Conservation (phyloP, 2,329 filamentous ascomycete genomes). For the Neofusicoccum kwambonambiense region DNA sequence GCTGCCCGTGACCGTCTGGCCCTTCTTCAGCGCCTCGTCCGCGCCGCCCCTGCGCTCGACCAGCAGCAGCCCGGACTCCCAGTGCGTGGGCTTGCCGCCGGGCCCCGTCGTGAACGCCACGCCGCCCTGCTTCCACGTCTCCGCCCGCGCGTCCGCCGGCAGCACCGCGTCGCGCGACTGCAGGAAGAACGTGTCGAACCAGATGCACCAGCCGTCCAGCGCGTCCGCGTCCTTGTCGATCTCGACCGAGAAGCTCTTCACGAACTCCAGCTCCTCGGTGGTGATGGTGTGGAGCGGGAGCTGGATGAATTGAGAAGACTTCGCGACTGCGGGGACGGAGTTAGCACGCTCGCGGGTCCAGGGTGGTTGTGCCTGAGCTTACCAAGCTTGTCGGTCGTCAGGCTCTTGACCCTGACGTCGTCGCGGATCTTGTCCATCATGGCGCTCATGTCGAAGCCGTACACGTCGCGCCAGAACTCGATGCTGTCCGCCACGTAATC, state of each 20-base stretch:
- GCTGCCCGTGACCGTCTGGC: conserved; percentile 62
- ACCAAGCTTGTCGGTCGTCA: conserved; percentile 51
- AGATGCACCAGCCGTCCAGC: conserved; percentile 85
- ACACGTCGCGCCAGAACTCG: conserved; percentile 86
- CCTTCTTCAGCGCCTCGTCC: conserved; percentile 50
- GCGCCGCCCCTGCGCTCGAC: conserved; percentile 57
- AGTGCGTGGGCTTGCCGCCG: conserved; percentile 74
- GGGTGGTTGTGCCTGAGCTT: conserved; percentile 19
- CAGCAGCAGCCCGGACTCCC: conserved; percentile 80
- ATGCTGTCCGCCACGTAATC: conserved; percentile 77
- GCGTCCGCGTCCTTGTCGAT: conserved; percentile 62
- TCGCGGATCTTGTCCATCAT: conserved; percentile 83
- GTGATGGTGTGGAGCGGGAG: conserved; percentile 74
- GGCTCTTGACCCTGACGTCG: conserved; percentile 52
- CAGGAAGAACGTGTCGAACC: conserved; percentile 94
- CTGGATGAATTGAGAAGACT: conserved; percentile 65
- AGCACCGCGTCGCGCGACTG: conserved; percentile 54
- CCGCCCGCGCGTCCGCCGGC: conserved; percentile 53
- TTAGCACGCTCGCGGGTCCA: conserved; percentile 21
- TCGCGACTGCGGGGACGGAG: conserved; percentile 40
- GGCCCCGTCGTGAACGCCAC: conserved; percentile 89
- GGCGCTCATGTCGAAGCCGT: conserved; percentile 89
- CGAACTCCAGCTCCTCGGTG: conserved; percentile 73
- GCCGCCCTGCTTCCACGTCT: conserved; percentile 56
- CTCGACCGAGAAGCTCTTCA: conserved; percentile 62